phyloP scores from a whole-genome alignment of 73 alveolate species.

The Paramecium caudatum region DNA sequence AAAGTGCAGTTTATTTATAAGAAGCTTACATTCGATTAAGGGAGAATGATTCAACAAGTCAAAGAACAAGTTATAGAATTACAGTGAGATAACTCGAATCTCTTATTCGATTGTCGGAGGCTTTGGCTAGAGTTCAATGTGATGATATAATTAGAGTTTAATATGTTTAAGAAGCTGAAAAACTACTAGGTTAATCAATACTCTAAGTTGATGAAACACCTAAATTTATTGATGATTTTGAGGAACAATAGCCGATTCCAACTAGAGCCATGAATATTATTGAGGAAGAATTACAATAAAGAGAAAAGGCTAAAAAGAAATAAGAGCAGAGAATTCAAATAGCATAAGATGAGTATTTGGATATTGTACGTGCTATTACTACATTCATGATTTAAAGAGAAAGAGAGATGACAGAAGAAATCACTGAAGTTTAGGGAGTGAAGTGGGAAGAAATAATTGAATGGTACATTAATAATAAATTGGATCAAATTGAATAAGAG shows the following conservation, averaged over 20 bases:
- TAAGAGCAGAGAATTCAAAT: conserved; percentile 28
- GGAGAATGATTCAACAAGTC: conserved; percentile 86
- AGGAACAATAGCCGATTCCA: not conserved
- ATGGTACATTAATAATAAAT: conserved; percentile 35
- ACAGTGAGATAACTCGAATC: conserved; percentile 99
- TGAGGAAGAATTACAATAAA: conserved; percentile 43
- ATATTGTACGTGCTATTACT: not conserved
- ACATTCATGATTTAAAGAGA: conserved; percentile 33
- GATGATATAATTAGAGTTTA: conserved; percentile 85
- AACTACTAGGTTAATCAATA: conserved; percentile 90
- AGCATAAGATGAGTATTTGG: conserved; percentile 40
- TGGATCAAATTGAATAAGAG: conserved; percentile 28
- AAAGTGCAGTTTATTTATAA: conserved; percentile 90
- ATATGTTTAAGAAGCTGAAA: conserved; percentile 93
- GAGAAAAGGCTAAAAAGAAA: not conserved
- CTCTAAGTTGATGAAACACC: conserved; percentile 86
- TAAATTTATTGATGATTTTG: conserved; percentile 79
- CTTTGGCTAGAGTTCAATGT: conserved; percentile 95
- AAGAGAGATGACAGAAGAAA: conserved; percentile 27
- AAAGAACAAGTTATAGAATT: conserved; percentile 94
- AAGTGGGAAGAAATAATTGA: conserved; percentile 39
- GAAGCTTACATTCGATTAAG: conserved; percentile 93
- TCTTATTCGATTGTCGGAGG: conserved; percentile 96
- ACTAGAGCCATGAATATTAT: not conserved
- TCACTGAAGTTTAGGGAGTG: not conserved